Percentiles rank a stretch among this genome's conserved stretches.
Evolutionary conservation across 2,329 filamentous ascomycete species (phyloP).

Genomic region (Orbilia quercus): DNA sequence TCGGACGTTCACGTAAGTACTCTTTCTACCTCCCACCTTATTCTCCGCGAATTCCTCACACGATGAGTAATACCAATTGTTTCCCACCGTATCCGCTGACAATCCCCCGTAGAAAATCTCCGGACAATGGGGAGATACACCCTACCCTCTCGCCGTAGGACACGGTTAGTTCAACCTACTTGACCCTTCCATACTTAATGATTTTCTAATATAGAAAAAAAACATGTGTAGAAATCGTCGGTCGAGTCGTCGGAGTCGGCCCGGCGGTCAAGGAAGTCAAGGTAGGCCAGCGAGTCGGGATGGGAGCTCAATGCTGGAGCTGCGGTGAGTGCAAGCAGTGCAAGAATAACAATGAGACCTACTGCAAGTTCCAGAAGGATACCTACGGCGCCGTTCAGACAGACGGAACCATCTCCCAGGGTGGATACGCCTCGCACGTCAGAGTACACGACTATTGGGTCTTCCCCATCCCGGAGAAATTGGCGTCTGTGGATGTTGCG

Average conservation of each 20-base stretch:
- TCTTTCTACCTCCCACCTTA: background rate
- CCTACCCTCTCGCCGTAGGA: conserved; percentile 73
- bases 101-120: conserved; percentile 62
- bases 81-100: conserved; percentile 7
- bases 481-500: conserved; percentile 73
- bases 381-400: conserved; percentile 67
- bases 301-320: conserved; percentile 75
- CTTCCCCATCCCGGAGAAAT: conserved; percentile 74
- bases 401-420: conserved; percentile 69
- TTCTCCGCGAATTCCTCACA: too few relatives aligned
- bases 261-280: conserved; percentile 72
- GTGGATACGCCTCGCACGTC: conserved; percentile 75
- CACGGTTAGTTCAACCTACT: conserved; percentile 67
- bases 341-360: conserved; percentile 75
- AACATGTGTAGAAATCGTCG: conserved; percentile 74
- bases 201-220: conserved; percentile 22
- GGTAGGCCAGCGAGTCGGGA: conserved; percentile 73
- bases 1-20: conserved; percentile 72
- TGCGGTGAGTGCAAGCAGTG: conserved; percentile 75
- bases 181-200: background rate
- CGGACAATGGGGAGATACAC: conserved; percentile 73
- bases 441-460: conserved; percentile 69
- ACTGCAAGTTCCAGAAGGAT: conserved; percentile 66
- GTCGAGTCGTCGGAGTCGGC: conserved; percentile 75
- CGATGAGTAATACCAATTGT: background rate